Base-by-base conservation (phyloP, 768 basidiomycete species). In the Boletus pseudo-olivaceus region DNA sequence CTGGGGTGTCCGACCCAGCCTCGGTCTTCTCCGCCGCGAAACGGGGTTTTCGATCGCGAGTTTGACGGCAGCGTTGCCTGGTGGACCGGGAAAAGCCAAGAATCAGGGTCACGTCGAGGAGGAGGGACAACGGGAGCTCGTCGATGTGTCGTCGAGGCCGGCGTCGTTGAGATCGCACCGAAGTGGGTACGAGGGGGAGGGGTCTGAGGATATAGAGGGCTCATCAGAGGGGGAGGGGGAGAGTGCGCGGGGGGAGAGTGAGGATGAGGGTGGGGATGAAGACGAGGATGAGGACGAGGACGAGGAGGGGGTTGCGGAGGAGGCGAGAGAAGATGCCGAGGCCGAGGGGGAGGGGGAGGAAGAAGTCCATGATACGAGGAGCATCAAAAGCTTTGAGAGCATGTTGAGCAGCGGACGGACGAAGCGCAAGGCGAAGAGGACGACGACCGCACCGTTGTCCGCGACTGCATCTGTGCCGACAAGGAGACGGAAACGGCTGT, bases 301-400 rank as follows among this genome's bases (percentile, higher is more conserved):
- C 3, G 63, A 70, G 1, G 71, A 2, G 23, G 23, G 2, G 23
- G 23, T 4, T 23, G 23, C 23, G 23, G 23, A 23, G 23, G 23
- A 23, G 23, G 23, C 4, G 4, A 23, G 23, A 23, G 23, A 23
- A 4, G 23, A 68, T 8, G 72, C 67, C 2, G 56, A 54, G 0
- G 67, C 52, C 0, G 69, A 64, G 1, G 73, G 69, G 1, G 72
- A 67, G 2, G 74, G 68, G 2, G 61, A 40, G 2, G 57, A 51
- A 5, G 65, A 74, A 47, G 67, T 60, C 43, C 71, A 77, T 53
- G 91, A 92, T 68, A 62, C 82, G 40, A 76, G 87, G 71, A 93
- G 91, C 61, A 88, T 94, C 49, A 75, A 83, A 59, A 94, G 92
- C 67, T 93, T 95, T 63, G 87, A 86, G 75, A 93, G 82, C 59